Base-by-base conservation (phyloP, 805 yeast species). In the Pichia exigua region DNA sequence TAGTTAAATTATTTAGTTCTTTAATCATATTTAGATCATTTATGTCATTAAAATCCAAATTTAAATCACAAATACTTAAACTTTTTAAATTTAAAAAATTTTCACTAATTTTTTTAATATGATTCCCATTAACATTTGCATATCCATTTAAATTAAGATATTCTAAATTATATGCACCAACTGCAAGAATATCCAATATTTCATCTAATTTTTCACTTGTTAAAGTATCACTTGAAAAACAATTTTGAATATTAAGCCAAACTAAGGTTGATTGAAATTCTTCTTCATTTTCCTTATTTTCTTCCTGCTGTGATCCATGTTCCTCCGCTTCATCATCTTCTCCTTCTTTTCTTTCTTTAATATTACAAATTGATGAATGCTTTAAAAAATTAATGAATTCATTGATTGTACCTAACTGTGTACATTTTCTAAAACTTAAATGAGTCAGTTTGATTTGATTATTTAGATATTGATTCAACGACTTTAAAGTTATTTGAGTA, bases 401-500 rank as follows among this genome's bases (percentile, higher is more conserved):
- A 57, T 83, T 77, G 4, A 92, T 83, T 22, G 89, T 79, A 20
- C 69, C 69, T 47, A 89, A 72, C 58, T 82, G 79, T 44, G 84
- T 78, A 62, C 87, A 82, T 57, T 77, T 73, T 3, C 83, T 76
- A 30, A 84, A 61, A 1, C 95, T 85, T 47, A 90, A 68, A 67
- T 87, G 96, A 0, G 95, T 83, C 42, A 90, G 69, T 57, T 75
- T 71, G 20, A 84, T 81, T 17, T 80, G 61, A 17, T 67, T 70
- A 2, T 88, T 85, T 22, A 89, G 65, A 51, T 61, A 60, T 22
- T 74, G 68, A 51, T 71, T 65, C 41, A 90, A 72, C 0, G 79
- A 77, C n/a, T 76, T 73, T 4, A 86, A 82, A 1, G 83, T 81
- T 42, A 90, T 78, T 44, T 84, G 46, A 0, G 97, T 90, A 61